Evolutionary conservation across 225 moss, liverwort and hornwort species (phyloP).

Genomic region (Rhytidiadelphus loreus): DNA sequence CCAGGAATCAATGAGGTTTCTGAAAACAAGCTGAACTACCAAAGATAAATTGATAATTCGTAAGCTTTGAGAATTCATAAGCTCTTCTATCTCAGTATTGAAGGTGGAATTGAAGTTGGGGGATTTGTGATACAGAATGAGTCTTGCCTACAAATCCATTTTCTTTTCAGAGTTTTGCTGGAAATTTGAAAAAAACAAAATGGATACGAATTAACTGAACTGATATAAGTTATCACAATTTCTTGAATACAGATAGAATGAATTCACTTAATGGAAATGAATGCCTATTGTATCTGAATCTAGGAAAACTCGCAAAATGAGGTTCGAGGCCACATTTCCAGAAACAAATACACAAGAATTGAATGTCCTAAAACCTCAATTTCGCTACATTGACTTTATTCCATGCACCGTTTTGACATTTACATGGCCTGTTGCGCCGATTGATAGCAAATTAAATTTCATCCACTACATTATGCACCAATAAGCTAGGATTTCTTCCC

Average conservation of each 20-base stretch:
- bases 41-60: not conserved
- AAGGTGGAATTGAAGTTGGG: not conserved
- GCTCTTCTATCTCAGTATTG: not conserved
- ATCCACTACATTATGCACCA: not conserved
- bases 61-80: not conserved
- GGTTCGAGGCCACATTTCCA: not conserved
- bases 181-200: not conserved
- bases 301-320: not conserved
- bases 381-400: too few relatives aligned
- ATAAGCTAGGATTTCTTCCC: not conserved
- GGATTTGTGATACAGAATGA: not conserved
- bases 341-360: not conserved
- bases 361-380: not conserved
- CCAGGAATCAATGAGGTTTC: not conserved
- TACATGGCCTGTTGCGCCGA: not conserved
- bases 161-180: not conserved
- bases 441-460: not conserved
- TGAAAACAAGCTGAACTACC: not conserved
- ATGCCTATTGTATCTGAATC: not conserved
- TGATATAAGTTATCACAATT: not conserved
- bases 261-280: not conserved
- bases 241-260: not conserved
- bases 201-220: not conserved
- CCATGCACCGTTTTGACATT: not conserved
- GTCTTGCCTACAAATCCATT: not conserved